Evolutionary conservation across 345 rosid species (phyloP).

Genomic region (Fremontodendron californicum): DNA sequence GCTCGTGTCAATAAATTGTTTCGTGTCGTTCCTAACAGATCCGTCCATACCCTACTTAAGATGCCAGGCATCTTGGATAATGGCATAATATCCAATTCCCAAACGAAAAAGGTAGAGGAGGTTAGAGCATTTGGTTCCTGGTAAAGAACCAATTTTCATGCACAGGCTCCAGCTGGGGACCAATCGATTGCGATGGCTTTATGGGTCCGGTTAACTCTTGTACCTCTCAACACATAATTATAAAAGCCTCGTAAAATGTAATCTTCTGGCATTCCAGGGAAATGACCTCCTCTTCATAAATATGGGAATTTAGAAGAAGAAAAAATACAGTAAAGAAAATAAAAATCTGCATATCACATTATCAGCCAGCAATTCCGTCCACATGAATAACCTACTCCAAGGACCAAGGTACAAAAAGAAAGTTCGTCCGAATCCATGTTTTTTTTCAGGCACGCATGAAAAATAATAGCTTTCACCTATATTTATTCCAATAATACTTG

Average conservation of each 20-base stretch:
- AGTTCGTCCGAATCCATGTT: not conserved
- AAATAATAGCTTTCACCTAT: not conserved
- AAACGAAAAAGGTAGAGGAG: not conserved
- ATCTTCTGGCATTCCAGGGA: not conserved
- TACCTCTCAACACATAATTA: not conserved
- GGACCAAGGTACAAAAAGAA: no score
- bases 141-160: not conserved
- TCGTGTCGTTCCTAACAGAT: not conserved
- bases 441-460: not conserved
- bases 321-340: not conserved
- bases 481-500: not conserved
- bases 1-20: not conserved
- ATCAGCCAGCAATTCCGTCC: conserved; percentile 19
- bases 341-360: not conserved
- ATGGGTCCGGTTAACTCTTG: not conserved
- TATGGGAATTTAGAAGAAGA: not conserved
- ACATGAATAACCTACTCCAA: conserved; percentile 31
- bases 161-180: not conserved
- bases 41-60: not conserved
- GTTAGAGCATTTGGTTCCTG: not conserved
- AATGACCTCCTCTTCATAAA: not conserved
- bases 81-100: not conserved
- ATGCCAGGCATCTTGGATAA: not conserved
- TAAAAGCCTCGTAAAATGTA: not conserved
- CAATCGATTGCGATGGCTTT: not conserved